Evolutionary conservation across 2,329 filamentous ascomycete genomes (phyloP), one percentile per base, ranked within the genome.

Genomic region (Coniochaeta prunicola): DNA sequence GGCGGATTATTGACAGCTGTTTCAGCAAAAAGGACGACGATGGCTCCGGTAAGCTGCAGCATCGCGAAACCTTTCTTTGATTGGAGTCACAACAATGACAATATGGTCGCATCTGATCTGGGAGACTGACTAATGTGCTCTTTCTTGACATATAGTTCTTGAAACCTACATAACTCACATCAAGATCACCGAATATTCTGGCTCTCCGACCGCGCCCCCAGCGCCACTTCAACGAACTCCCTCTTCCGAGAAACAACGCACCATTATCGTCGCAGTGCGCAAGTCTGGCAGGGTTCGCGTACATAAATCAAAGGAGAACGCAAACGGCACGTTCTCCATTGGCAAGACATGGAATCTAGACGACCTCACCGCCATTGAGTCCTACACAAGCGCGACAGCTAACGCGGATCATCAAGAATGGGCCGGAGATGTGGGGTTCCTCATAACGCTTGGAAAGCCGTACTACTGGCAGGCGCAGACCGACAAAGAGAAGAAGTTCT

Each of bases 161-260:
- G 94, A 99, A 77, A 97, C 92, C 34, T 99, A 99, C 77, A 99
- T 99, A 68, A 99, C 94, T 24, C 94, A 99, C 71, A 92, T 97
- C 67, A 85, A 88, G 68, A 92, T 99, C 68, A 86, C 85, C 64
- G 94, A 99, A 77, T 96, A 91, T 79, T 86, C 87, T 59, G 82
- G 84, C 42, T 87, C 92, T 73, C 92, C 93, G 17, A 92, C 92
- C 24, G 81, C 83, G 38, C 94, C 94, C 34, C 88, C 94, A 57
- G 92, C 94, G 3, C 91, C 91, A 2, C 86, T 88, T 64, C 85
- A 88, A n/a, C 78, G 81, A 65, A 77, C 82, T 9, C 76, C 86
- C 10, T 82, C 88, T 57, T 85, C 87, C 69, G 92, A 96, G 73
- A 99, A 99, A 74, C 84, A 88, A 54, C 86, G 94, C 67, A 82